phyloP scores from a whole-genome alignment of 2,329 filamentous ascomycete genomes.

The Pestalotiopsis sp. region DNA sequence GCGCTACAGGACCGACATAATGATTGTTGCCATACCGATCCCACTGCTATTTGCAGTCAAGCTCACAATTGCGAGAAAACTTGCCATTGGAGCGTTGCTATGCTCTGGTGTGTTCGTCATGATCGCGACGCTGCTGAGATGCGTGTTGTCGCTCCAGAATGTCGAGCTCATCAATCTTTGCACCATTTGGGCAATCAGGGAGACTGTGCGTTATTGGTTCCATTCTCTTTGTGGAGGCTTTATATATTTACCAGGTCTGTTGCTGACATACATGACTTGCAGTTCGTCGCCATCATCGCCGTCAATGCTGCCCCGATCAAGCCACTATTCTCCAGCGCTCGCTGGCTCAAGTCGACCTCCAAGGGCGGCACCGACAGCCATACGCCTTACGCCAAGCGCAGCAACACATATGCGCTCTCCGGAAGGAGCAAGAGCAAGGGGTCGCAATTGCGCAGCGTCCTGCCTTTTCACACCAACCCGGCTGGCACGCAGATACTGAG shows the following conservation, averaged over 20 bases:
- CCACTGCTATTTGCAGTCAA: conserved; percentile 43
- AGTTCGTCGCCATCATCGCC: conserved; percentile 46
- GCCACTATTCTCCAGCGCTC: conserved; percentile 36
- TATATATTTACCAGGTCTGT: no score
- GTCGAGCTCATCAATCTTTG: conserved; percentile 39
- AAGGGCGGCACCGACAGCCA: conserved; percentile 30
- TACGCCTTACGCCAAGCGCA: conserved; percentile 6
- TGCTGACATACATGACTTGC: conserved; percentile 1
- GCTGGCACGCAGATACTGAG: neutral
- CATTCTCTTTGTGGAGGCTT: neutral
- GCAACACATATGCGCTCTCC: neutral
- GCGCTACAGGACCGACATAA: conserved; percentile 37
- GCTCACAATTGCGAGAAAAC: conserved; percentile 37
- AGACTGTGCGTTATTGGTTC: conserved; percentile 33
- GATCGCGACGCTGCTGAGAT: conserved; percentile 43
- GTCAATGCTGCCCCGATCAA: conserved; percentile 45
- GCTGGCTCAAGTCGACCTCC: conserved; percentile 36
- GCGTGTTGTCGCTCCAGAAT: conserved; percentile 37
- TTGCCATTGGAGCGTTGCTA: conserved; percentile 40
- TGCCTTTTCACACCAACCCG: neutral
- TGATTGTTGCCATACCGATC: conserved; percentile 41
- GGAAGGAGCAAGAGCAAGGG: conserved; percentile 2
- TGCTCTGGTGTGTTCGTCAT: conserved; percentile 48
- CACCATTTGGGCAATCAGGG: conserved; percentile 46
- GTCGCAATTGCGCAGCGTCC: neutral